Evolutionary conservation across 176 grass and related monocot genomes (phyloP).

Genomic region (Triticum monococcum): DNA sequence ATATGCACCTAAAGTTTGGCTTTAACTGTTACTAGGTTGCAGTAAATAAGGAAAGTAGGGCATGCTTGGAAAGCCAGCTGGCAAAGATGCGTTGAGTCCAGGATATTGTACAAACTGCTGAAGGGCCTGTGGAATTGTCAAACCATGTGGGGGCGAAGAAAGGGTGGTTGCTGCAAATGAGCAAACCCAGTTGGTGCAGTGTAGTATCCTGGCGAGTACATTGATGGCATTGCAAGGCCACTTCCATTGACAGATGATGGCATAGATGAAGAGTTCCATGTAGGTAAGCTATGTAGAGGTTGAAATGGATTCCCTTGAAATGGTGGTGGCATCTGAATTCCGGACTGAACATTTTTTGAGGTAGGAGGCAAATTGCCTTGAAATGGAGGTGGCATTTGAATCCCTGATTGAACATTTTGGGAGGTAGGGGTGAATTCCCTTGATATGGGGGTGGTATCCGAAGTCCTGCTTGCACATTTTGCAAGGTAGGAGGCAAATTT

Average conservation of each 20-base stretch:
- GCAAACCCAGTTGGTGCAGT: conserved; percentile 41
- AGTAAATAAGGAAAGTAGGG: conserved; percentile 67
- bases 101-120: conserved; percentile 60
- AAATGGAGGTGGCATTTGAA: conserved; percentile 54
- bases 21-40: conserved; percentile 49
- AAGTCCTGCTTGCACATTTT: background rate
- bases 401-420: conserved; percentile 3
- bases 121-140: conserved; percentile 49
- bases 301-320: conserved; percentile 59
- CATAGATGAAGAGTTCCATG: conserved; percentile 57
- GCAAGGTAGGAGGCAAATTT: conserved; percentile 35
- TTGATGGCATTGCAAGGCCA: conserved; percentile 61
- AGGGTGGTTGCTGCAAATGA: conserved; percentile 57
- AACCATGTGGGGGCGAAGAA: conserved; percentile 53
- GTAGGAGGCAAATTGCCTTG: conserved; percentile 61
- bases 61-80: conserved; percentile 60
- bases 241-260: conserved; percentile 54
- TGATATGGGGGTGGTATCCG: conserved; percentile 60
- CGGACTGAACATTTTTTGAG: background rate
- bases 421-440: conserved; percentile 49
- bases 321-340: conserved; percentile 46
- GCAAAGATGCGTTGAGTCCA: conserved; percentile 52
- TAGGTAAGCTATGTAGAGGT: conserved; percentile 54
- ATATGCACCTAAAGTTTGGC: conserved; percentile 42
- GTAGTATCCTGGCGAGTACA: conserved; percentile 86